phyloP scores from a whole-genome alignment of 129 eudicot genomes.

The Sambucus nigra region DNA sequence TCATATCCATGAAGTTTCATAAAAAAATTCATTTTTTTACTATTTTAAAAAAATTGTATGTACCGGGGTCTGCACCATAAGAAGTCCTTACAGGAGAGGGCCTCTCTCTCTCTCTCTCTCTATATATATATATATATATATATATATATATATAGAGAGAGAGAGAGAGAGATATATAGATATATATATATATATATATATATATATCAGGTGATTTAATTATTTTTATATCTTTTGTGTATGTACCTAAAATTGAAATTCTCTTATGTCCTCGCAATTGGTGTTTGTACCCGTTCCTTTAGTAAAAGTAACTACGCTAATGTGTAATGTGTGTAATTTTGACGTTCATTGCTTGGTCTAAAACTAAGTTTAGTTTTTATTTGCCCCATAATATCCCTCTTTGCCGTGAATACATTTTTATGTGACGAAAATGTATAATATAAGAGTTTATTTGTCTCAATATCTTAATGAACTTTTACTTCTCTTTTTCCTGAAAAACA shows the following conservation, averaged over 20 bases:
- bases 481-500: not conserved
- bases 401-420: not conserved
- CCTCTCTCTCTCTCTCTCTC: no score
- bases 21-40: no score
- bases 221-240: not conserved
- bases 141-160: no score
- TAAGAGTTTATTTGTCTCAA: not conserved
- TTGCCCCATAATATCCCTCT: not conserved
- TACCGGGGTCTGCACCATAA: no score
- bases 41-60: no score
- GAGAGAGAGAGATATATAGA: no score
- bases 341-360: slow-evolving; percentile 1
- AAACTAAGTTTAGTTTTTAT: not conserved
- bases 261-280: not conserved
- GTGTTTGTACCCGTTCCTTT: not conserved
- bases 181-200: no score
- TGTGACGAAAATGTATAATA: not conserved
- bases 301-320: not conserved
- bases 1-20: no score
- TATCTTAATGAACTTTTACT: not conserved
- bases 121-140: no score
- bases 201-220: not conserved
- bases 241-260: not conserved
- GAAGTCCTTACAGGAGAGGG: no score
- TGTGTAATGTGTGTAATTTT: not conserved